Evolutionary conservation across 2,329 filamentous ascomycete genomes (phyloP).

Genomic region (Hirsutella rhossiliensis): DNA sequence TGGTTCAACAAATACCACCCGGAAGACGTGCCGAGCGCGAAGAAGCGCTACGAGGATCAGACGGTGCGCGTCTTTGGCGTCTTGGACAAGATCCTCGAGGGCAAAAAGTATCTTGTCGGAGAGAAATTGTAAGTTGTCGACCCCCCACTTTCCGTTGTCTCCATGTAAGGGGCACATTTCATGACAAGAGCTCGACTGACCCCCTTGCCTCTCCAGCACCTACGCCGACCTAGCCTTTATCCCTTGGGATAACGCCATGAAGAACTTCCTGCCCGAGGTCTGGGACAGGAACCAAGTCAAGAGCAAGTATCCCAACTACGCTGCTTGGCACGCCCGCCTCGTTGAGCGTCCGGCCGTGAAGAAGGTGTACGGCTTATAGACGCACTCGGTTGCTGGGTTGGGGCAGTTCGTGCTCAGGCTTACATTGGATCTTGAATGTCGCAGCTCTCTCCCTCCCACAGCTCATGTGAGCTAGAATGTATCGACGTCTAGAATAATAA

Average conservation of each 20-base stretch:
- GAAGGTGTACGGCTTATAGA: constrained; percentile 12
- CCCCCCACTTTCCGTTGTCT: neutral
- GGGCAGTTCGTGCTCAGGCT: too few species aligned
- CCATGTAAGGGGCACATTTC: neutral
- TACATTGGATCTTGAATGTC: too few species aligned
- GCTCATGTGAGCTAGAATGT: too few species aligned
- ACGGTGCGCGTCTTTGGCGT: constrained; percentile 16
- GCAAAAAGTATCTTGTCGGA: constrained; percentile 22
- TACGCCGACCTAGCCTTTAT: constrained; percentile 22
- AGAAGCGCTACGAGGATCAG: constrained; percentile 18
- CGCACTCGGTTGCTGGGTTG: neutral
- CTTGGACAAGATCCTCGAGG: constrained; percentile 19
- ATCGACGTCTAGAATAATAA: too few species aligned
- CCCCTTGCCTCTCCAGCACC: constrained; percentile 9
- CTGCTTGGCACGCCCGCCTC: constrained; percentile 20
- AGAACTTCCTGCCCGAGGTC: constrained; percentile 7
- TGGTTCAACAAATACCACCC: constrained; percentile 19
- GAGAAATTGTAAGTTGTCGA: constrained; percentile 16
- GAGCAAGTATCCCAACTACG: constrained; percentile 21
- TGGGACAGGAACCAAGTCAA: constrained; percentile 14
- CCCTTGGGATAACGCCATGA: constrained; percentile 14
- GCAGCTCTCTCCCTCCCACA: too few species aligned
- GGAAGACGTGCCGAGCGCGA: constrained; percentile 16
- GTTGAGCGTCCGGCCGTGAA: constrained; percentile 17
- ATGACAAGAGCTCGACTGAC: neutral